Conservation (phyloP, 768 basidiomycete species). For the Panus rudis region DNA sequence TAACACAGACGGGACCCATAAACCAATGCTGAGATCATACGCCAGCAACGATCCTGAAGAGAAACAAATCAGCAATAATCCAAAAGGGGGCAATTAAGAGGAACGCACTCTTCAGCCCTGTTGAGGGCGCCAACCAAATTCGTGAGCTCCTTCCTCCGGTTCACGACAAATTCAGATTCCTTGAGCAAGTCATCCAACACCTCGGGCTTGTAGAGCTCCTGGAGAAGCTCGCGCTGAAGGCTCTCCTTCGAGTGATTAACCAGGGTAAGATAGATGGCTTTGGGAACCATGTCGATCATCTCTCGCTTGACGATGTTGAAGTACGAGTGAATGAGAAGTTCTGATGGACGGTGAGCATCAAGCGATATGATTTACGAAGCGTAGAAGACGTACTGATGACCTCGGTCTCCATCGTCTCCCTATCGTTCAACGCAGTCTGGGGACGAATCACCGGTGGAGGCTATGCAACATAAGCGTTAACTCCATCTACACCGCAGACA, state of each 20-base stretch:
- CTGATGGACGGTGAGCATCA: constrained; percentile 31
- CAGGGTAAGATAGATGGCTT: constrained; percentile 86
- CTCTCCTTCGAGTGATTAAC: constrained; percentile 93
- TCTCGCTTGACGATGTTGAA: constrained; percentile 98
- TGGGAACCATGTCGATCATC: constrained; percentile 99
- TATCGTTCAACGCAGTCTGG: constrained; percentile 83
- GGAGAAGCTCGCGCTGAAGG: constrained; percentile 87
- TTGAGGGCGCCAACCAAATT: constrained; percentile 91
- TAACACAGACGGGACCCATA: not conserved
- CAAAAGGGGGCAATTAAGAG: constrained; percentile 1
- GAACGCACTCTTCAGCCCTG: constrained; percentile 89
- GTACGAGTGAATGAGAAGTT: constrained; percentile 93
- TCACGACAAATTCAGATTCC: constrained; percentile 87
- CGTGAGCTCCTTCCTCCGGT: constrained; percentile 88
- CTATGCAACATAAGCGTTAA: constrained; percentile 26
- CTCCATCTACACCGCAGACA: constrained; percentile 31
- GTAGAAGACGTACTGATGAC: constrained; percentile 85
- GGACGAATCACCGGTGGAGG: constrained; percentile 87
- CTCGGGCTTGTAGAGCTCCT: constrained; percentile 96
- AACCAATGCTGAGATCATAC: constrained; percentile 27
- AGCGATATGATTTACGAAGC: not conserved
- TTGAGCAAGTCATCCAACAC: constrained; percentile 93
- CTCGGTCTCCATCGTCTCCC: constrained; percentile 98
- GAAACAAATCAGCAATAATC: constrained; percentile 2
- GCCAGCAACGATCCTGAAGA: constrained; percentile 53